Conservation (phyloP, 495 filamentous ascomycete species). For the Tuber indicum region DNA sequence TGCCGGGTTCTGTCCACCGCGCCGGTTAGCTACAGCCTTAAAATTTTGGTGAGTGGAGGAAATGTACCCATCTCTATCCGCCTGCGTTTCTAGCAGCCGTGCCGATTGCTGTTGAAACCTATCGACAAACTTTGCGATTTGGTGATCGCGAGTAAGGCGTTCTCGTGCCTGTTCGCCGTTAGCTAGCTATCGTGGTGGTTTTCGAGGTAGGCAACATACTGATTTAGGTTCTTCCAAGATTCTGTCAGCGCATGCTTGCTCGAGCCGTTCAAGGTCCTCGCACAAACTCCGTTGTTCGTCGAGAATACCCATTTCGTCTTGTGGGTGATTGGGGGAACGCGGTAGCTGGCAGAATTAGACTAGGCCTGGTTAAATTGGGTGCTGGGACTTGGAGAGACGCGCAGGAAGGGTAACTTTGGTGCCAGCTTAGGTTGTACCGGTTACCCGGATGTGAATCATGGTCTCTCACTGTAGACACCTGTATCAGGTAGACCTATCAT, state of each 20-base stretch:
- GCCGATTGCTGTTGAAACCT: conserved; percentile 80
- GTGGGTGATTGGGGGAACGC: conserved; percentile 8
- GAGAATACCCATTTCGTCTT: conserved; percentile 49
- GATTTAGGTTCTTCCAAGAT: conserved; percentile 80
- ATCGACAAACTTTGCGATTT: conserved; percentile 75
- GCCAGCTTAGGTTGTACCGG: neutral
- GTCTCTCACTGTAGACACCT: neutral
- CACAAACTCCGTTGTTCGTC: conserved; percentile 90
- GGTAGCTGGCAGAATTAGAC: conserved; percentile 6
- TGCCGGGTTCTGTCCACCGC: conserved; percentile 49
- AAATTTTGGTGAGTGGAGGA: conserved; percentile 7
- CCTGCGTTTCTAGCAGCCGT: conserved; percentile 75
- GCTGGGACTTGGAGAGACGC: conserved; percentile 25
- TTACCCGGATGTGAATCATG: conserved; percentile 25
- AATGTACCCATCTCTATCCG: conserved; percentile 56
- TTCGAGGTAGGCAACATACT: conserved; percentile 47
- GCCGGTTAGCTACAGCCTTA: neutral
- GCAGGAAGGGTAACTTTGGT: conserved; percentile 32
- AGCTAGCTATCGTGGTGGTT: conserved; percentile 33
- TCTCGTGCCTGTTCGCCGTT: conserved; percentile 65
- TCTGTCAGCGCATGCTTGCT: conserved; percentile 87
- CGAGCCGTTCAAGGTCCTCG: conserved; percentile 90
- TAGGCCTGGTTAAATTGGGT: conserved; percentile 6
- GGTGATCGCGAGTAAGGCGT: conserved; percentile 78
- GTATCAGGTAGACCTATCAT: no score